Base-by-base conservation (phyloP, 257 asterid species). In the Nemophila menziesii region DNA sequence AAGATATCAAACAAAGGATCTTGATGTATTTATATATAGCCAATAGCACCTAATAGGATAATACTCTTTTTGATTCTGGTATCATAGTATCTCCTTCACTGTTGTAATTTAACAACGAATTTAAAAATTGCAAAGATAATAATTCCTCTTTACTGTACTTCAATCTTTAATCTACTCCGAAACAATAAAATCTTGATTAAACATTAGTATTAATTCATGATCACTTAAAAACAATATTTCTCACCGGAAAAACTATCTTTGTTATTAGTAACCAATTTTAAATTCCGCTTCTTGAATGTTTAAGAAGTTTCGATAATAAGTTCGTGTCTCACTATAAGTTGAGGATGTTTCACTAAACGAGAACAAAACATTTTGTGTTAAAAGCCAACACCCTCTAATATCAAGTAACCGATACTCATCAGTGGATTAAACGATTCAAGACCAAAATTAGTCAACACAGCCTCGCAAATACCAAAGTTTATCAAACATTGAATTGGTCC, bases 371-470 rank as follows among this genome's bases (percentile, higher is more conserved):
- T 72, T 83, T 60, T 64, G 52, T 0, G 94, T 78, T 58, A 90
- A 38, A 23, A 90, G 83, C 98, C 98, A 85, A 68, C 94, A 78
- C 44, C 96, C 98, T 52, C 71, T 67, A 56, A 85, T 74, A 69
- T 90, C 98, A 48, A 90, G 68, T 39, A 68, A 66, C 61, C n/a
- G n/a, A n/a, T n/a, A n/a, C n/a, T 48, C 33, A 74, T 52, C 12
- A 86, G 83, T 20, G 94, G 93, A 50, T 49, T 24, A 27, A 84
- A 80, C 16, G 40, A 47, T 36, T 58, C 36, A 17, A 89, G 70
- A 44, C 92, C 96, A 1, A 69, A 39, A 70, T 67, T 48, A 5
- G 83, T 76, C 56, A 85, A 60, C 49, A 85, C 74, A 22, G 78
- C 80, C 63, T 79, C 83, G 42, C 72, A 65, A 43, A 81, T 29